A percentile compares a stretch with the other conserved stretches of the same genome.
Conservation (phyloP, 108 stramenopile genomes). For the Nitzschia sp. region DNA sequence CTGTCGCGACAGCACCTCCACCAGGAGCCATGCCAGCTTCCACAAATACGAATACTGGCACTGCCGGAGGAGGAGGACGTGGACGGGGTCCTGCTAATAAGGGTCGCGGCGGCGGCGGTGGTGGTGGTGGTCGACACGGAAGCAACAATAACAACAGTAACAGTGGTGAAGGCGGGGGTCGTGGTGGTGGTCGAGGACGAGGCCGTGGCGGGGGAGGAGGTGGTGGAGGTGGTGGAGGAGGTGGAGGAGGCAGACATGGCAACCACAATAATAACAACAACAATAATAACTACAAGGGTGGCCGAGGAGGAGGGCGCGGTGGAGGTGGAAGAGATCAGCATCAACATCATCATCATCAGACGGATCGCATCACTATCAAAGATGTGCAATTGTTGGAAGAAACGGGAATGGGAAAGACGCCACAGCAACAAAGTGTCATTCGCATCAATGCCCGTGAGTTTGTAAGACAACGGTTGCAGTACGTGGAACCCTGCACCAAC, state of each 20-base stretch:
- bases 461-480: constrained; percentile 52
- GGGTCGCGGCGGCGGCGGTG: constrained; percentile 8
- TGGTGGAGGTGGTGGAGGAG: constrained; percentile 30
- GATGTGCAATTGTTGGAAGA: constrained; percentile 34
- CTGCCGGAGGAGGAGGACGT: background rate
- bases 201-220: constrained; percentile 27
- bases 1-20: constrained; percentile 27
- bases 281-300: constrained; percentile 19
- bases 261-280: constrained; percentile 1
- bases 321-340: constrained; percentile 36
- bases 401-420: constrained; percentile 60
- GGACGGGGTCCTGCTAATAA: background rate
- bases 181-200: background rate
- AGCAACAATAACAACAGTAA: constrained; percentile 13
- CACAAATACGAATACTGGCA: background rate
- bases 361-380: constrained; percentile 23
- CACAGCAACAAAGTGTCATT: constrained; percentile 57
- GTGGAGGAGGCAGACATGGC: constrained; percentile 19
- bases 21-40: constrained; percentile 14
- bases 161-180: constrained; percentile 23
- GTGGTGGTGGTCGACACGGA: background rate
- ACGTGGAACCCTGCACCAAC: constrained; percentile 39
- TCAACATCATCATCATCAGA: constrained; percentile 7
- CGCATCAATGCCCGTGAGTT: constrained; percentile 54
- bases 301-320: constrained; percentile 15